These are phyloP conservation scores for Prillingera fragicola DNA, from an alignment of 1,284 basidiomycete genomes.

Conservation along the genomic window DNA sequence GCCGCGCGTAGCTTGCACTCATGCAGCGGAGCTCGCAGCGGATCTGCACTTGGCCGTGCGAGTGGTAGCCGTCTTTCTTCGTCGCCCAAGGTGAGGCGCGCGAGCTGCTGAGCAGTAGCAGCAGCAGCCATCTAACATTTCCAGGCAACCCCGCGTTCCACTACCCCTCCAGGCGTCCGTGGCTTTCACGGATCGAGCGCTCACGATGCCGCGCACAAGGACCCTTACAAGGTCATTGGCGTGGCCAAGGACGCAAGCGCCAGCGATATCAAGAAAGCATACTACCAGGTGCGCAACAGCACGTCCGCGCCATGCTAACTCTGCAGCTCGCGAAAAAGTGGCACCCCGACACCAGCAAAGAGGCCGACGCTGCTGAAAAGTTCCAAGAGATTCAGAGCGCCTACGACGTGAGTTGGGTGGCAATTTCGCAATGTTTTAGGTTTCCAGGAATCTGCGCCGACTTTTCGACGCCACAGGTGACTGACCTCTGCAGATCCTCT, in stretches of 20 bases:
- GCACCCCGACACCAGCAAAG: conserved; percentile 96
- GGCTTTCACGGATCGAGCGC: conserved; percentile 65
- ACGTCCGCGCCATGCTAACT: conserved; percentile 4
- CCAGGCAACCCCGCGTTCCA: not conserved
- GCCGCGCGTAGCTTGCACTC: conserved; percentile 3
- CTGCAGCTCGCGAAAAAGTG: conserved; percentile 89
- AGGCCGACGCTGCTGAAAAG: conserved; percentile 81
- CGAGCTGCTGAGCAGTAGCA: not conserved
- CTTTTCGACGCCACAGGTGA: conserved; percentile 1
- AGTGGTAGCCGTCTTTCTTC: not conserved
- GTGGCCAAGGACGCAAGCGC: conserved; percentile 75
- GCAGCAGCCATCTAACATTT: no score
- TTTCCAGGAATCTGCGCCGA: not conserved
- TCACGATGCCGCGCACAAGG: conserved; percentile 59
- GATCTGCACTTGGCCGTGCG: no score
- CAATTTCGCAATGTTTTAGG: not conserved
- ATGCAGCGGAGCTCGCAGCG: no score
- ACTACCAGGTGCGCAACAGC: conserved; percentile 70
- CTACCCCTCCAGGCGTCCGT: conserved; percentile 45
- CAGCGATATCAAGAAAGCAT: conserved; percentile 93
- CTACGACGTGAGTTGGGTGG: conserved; percentile 72
- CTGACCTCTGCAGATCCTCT: conserved; percentile 62
- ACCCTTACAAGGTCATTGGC: conserved; percentile 87
- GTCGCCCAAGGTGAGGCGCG: not conserved
- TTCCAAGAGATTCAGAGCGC: conserved; percentile 97